These are phyloP conservation scores for Metarhizium guizhouense DNA, from an alignment of 2,329 filamentous ascomycete genomes.

Conservation along the genomic window DNA sequence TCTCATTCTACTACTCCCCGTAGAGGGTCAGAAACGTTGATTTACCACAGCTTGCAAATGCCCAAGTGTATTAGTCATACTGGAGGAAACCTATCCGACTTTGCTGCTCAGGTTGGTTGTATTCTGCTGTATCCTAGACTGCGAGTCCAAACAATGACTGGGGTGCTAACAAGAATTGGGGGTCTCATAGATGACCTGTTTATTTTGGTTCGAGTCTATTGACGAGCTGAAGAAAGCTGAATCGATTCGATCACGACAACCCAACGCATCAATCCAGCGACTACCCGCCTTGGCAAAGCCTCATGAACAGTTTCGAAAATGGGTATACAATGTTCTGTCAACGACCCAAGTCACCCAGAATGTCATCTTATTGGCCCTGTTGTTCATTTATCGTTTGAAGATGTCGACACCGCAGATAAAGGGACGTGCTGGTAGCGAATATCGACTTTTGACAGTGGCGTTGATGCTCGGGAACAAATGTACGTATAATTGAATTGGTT, in stretches of 20 bases:
- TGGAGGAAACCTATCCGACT: constrained; percentile 70
- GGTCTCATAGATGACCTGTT: constrained; percentile 67
- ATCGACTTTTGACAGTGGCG: constrained; percentile 83
- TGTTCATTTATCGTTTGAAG: constrained; percentile 92
- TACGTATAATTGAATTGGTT: constrained; percentile 31
- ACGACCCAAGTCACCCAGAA: constrained; percentile 97
- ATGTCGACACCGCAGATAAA: constrained; percentile 81
- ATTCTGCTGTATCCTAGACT: not conserved
- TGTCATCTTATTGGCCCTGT: constrained; percentile 77
- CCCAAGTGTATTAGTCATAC: constrained; percentile 66
- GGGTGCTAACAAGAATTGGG: not conserved
- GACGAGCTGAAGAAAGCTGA: constrained; percentile 70
- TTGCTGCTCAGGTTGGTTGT: constrained; percentile 66
- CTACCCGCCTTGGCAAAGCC: constrained; percentile 68
- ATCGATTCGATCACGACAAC: constrained; percentile 37
- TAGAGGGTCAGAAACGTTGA: constrained; percentile 36
- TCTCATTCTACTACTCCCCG: constrained; percentile 24
- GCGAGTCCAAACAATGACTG: not conserved
- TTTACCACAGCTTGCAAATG: constrained; percentile 57
- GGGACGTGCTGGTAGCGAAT: constrained; percentile 89
- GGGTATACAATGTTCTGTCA: constrained; percentile 82
- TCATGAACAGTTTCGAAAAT: constrained; percentile 76
- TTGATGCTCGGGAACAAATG: constrained; percentile 98
- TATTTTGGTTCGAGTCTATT: constrained; percentile 95
- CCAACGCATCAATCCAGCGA: constrained; percentile 33